A percentile compares a stretch with the other conserved stretches of the same genome.
These are phyloP conservation scores for Catunica adiposa DNA, from an alignment of 2,329 filamentous ascomycete species.

Conservation along the genomic window DNA sequence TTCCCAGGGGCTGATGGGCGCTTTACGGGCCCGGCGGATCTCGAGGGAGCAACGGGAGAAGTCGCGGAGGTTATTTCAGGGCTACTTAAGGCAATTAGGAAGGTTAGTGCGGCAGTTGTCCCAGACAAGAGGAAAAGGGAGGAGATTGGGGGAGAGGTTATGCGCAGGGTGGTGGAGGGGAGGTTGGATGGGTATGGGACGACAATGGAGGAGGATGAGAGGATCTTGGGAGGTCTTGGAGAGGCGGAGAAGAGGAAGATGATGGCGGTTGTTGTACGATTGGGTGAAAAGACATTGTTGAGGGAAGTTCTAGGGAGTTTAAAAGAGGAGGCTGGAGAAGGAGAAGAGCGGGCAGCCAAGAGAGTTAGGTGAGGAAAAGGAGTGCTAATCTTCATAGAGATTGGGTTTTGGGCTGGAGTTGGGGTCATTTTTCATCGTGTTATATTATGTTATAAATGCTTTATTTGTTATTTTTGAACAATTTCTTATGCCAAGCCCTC, in stretches of 20 bases:
- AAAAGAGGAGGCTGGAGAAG: not conserved
- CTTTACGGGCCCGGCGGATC: constrained; percentile 23
- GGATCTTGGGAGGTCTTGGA: constrained; percentile 20
- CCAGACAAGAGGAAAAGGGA: constrained; percentile 35
- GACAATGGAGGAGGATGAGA: constrained; percentile 25
- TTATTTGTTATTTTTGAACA: too few relatives aligned
- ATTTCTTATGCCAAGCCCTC: too few relatives aligned
- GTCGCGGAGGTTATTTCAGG: constrained; percentile 35
- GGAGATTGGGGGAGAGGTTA: constrained; percentile 26
- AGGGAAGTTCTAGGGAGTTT: constrained; percentile 30
- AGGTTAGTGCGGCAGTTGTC: constrained; percentile 26
- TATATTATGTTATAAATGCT: too few relatives aligned
- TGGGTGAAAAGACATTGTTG: constrained; percentile 56
- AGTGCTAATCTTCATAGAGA: too few relatives aligned
- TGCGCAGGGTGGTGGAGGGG: constrained; percentile 24
- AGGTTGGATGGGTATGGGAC: constrained; percentile 29
- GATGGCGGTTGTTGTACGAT: constrained; percentile 51
- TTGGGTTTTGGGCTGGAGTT: not conserved
- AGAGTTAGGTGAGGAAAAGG: not conserved
- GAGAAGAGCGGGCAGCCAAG: not conserved
- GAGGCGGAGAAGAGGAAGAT: constrained; percentile 16
- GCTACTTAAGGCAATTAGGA: constrained; percentile 33
- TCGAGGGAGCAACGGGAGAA: constrained; percentile 32
- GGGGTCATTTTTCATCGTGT: not conserved
- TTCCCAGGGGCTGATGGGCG: constrained; percentile 35